These are phyloP conservation scores for Candolleomyces eurysporus DNA, from an alignment of 768 basidiomycete genomes.

Conservation along the genomic window DNA sequence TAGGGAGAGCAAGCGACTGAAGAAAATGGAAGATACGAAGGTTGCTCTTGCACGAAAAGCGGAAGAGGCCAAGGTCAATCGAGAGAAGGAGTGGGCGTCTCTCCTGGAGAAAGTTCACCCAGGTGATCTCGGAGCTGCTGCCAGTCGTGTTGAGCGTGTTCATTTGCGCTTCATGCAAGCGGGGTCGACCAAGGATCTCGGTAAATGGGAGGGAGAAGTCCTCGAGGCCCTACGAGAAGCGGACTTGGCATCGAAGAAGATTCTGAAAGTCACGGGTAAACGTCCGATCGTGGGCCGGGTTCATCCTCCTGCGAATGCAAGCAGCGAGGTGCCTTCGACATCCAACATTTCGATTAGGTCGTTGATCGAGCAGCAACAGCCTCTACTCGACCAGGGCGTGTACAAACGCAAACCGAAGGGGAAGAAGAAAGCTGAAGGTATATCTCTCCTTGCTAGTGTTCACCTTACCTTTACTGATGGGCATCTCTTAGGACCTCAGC, in stretches of 20 bases:
- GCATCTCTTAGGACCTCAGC: constrained; percentile 6
- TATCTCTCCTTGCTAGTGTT: background rate
- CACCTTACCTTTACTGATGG: background rate
- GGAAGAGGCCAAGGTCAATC: constrained; percentile 53
- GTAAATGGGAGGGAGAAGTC: constrained; percentile 67
- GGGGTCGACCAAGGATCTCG: constrained; percentile 42
- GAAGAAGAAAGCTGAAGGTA: constrained; percentile 22
- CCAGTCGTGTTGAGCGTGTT: constrained; percentile 52
- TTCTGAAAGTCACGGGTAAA: constrained; percentile 32
- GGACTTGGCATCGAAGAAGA: constrained; percentile 44
- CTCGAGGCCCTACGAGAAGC: constrained; percentile 54
- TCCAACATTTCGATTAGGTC: background rate
- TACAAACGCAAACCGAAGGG: constrained; percentile 12
- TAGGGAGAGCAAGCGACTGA: constrained; percentile 32
- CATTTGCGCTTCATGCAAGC: constrained; percentile 59
- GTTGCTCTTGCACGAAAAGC: constrained; percentile 60
- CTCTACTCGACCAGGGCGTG: constrained; percentile 7
- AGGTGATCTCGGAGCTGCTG: constrained; percentile 44
- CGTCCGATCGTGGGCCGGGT: constrained; percentile 9
- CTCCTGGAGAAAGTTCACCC: constrained; percentile 58
- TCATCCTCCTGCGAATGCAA: constrained; percentile 19
- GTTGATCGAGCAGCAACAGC: constrained; percentile 10
- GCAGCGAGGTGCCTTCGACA: background rate
- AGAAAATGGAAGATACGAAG: constrained; percentile 43
- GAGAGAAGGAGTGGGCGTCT: constrained; percentile 65